Percentiles rank a stretch among this genome's conserved stretches.
Conservation (phyloP, 2,329 filamentous ascomycete species). For the Penicillium sp. region DNA sequence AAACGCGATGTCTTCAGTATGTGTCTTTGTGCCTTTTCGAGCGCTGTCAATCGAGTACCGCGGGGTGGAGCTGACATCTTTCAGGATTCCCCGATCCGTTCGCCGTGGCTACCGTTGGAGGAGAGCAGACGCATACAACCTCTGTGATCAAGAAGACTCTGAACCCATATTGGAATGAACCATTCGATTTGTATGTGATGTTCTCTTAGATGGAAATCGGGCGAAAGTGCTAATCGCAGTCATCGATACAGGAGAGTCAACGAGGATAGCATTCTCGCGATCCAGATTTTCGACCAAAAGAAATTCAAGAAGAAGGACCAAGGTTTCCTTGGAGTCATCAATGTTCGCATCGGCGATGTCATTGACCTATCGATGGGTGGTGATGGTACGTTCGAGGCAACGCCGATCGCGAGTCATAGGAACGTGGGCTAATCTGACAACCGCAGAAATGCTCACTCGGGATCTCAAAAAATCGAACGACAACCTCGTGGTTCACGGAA, state of each 20-base stretch:
- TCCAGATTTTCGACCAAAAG: conserved; percentile 99
- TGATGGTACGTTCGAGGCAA: conserved; percentile 64
- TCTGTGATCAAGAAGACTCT: conserved; percentile 94
- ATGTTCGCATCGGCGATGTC: conserved; percentile 89
- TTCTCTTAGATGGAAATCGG: conserved; percentile 2
- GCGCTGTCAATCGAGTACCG: conserved; percentile 2
- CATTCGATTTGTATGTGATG: conserved; percentile 83
- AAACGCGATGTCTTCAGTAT: conserved; percentile 98
- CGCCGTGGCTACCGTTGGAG: conserved; percentile 92
- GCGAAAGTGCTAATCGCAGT: conserved; percentile 12
- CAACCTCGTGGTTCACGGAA: conserved; percentile 95
- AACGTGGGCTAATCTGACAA: conserved; percentile 21
- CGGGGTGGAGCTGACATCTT: conserved; percentile 17
- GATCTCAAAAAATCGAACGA: conserved; percentile 98
- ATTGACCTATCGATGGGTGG: conserved; percentile 85
- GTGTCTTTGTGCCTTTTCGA: conserved; percentile 39
- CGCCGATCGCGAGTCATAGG: conserved; percentile 4
- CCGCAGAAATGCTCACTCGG: conserved; percentile 85
- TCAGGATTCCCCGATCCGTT: conserved; percentile 96
- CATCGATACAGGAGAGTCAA: conserved; percentile 66
- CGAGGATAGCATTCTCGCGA: conserved; percentile 93
- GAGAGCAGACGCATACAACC: conserved; percentile 98
- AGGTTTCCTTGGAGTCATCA: conserved; percentile 95
- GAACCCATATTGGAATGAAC: conserved; percentile 99
- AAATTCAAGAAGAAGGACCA: conserved; percentile 99